A percentile compares a stretch with the other conserved stretches of the same genome.
Conservation (phyloP, 768 basidiomycete species). For the Chlorophyllum brunneum region DNA sequence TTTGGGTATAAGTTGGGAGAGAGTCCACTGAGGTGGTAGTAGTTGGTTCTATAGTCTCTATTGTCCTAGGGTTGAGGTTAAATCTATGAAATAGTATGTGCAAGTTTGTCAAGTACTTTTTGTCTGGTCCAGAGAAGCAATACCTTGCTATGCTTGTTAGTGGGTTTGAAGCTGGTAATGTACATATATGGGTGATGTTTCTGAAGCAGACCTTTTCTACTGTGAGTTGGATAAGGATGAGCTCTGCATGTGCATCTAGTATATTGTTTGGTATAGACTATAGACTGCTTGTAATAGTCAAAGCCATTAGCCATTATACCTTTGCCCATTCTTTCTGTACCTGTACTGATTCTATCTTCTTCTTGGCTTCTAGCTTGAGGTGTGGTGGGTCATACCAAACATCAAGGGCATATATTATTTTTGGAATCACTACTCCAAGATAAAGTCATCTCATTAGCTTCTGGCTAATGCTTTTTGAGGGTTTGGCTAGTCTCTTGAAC, state of each 20-base stretch:
- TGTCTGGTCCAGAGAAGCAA: not conserved
- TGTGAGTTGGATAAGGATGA: conserved; percentile 13
- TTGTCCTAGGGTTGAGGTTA: too few relatives aligned
- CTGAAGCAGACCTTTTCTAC: conserved; percentile 12
- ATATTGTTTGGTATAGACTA: conserved; percentile 16
- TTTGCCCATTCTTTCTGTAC: conserved; percentile 12
- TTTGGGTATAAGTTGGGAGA: too few relatives aligned
- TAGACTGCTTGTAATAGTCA: conserved; percentile 21
- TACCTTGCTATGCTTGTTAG: not conserved
- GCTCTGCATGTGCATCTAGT: conserved; percentile 17
- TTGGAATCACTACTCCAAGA: conserved; percentile 20
- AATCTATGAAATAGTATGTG: not conserved
- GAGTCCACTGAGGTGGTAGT: too few relatives aligned
- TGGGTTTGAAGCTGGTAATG: conserved; percentile 14
- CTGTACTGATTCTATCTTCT: conserved; percentile 11
- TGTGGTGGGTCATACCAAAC: conserved; percentile 20
- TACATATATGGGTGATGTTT: conserved; percentile 11
- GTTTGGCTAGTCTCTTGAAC: conserved; percentile 15
- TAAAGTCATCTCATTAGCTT: conserved; percentile 21
- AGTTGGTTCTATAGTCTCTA: not conserved
- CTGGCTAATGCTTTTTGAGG: conserved; percentile 14
- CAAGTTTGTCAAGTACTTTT: conserved; percentile 2
- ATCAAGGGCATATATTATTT: conserved; percentile 22
- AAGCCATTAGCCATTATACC: conserved; percentile 17
- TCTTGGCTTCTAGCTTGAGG: not conserved